Percentiles rank a stretch among this genome's conserved stretches.
Conservation (phyloP, 1,284 basidiomycete genomes). For the Phlebopus sp. region DNA sequence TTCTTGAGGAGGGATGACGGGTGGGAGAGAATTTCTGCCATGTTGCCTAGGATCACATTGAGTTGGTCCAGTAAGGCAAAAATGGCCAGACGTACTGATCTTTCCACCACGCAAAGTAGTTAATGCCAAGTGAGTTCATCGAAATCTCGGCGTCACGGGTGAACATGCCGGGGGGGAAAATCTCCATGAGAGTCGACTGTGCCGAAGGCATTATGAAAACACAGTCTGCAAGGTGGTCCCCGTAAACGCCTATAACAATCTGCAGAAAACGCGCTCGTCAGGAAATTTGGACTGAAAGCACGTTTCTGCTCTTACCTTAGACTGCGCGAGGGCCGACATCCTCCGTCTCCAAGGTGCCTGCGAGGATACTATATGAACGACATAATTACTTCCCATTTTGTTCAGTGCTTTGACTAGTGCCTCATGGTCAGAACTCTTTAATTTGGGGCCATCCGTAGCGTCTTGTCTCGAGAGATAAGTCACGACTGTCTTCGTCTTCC, state of each 20-base stretch:
- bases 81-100: constrained; percentile 41
- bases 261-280: constrained; percentile 24
- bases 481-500: constrained; percentile 48
- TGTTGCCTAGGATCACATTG: constrained; percentile 18
- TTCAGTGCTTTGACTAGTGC: constrained; percentile 49
- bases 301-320: constrained; percentile 52
- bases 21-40: constrained; percentile 29
- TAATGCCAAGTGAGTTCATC: constrained; percentile 62
- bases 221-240: constrained; percentile 68
- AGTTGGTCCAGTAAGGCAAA: not conserved
- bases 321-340: constrained; percentile 67
- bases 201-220: constrained; percentile 66
- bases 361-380: constrained; percentile 63
- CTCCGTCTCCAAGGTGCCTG: constrained; percentile 52
- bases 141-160: constrained; percentile 65
- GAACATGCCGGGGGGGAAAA: constrained; percentile 75
- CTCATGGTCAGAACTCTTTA: constrained; percentile 50
- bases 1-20: constrained; percentile 39
- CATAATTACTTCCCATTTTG: constrained; percentile 55
- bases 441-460: constrained; percentile 39
- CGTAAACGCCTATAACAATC: constrained; percentile 74
- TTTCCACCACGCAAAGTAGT: constrained; percentile 75
- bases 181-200: constrained; percentile 68
- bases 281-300: not conserved
- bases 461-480: constrained; percentile 73